phyloP scores from a whole-genome alignment of 768 basidiomycete genomes.

The Pleurotus salmoneostramineus region DNA sequence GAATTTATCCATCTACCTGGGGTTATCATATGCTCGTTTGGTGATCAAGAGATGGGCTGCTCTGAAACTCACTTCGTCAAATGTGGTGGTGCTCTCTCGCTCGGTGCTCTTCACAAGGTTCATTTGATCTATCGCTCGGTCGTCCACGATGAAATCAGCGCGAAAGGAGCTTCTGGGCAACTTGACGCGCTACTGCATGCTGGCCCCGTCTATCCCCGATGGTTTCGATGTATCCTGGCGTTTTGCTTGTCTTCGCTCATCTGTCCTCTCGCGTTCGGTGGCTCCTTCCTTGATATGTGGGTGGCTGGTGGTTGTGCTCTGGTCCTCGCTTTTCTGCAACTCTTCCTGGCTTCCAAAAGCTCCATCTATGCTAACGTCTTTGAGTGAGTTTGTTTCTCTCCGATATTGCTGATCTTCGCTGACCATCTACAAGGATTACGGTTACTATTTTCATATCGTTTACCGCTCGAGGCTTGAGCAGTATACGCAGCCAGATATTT shows the following conservation, averaged over 20 bases:
- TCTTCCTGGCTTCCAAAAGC: slow-evolving; percentile 70
- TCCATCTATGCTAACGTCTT: slow-evolving; percentile 87
- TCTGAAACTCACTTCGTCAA: slow-evolving; percentile 90
- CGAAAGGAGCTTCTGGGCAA: slow-evolving; percentile 63
- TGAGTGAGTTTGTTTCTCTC: slow-evolving; percentile 74
- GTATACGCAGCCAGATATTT: slow-evolving; percentile 72
- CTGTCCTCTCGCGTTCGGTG: slow-evolving; percentile 83
- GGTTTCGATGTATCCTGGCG: slow-evolving; percentile 62
- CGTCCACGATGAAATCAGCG: slow-evolving; percentile 89
- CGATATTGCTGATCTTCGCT: background rate
- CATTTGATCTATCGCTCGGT: slow-evolving; percentile 84
- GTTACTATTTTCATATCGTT: slow-evolving; percentile 82
- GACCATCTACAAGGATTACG: slow-evolving; percentile 56
- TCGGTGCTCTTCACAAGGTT: slow-evolving; percentile 82
- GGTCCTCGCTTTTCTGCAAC: slow-evolving; percentile 65
- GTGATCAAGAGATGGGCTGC: slow-evolving; percentile 84
- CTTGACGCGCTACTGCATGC: slow-evolving; percentile 61
- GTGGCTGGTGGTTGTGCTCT: slow-evolving; percentile 70
- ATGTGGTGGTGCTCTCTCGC: slow-evolving; percentile 68
- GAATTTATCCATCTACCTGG: slow-evolving; percentile 86
- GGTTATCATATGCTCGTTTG: slow-evolving; percentile 85
- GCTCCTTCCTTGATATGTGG: slow-evolving; percentile 82
- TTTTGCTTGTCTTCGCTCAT: slow-evolving; percentile 74
- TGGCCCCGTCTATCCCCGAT: slow-evolving; percentile 59
- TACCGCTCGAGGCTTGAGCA: slow-evolving; percentile 75